Evolutionary conservation across 345 rosid species (phyloP), one percentile per base, ranked within the genome.

Genomic region (Orychophragmus violaceus): DNA sequence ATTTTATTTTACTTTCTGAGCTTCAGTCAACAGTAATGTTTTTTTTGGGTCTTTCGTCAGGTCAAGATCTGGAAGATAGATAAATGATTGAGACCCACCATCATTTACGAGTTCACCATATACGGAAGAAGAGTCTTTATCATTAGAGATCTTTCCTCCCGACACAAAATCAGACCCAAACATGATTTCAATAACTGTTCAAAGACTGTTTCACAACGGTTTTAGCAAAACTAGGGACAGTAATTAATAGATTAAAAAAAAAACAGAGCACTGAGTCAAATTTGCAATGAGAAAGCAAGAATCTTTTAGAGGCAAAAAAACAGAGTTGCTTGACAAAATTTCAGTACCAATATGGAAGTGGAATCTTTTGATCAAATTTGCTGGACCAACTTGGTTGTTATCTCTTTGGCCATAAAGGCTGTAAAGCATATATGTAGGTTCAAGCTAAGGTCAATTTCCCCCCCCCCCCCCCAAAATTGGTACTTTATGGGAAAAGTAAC

Each of bases 141-240:
- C 69, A 74, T 53, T 62, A 62, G 28, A 74, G 28, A 74, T 74
- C 23, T 45, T 61, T 42, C 37, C 19, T 23, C 49, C 74, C 78
- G 69, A 74, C 78, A 74, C 30, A 46, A 68, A 62, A 74, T 68
- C 78, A 68, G 69, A 61, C 60, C 64, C 11, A 61, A 68, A 60
- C 72, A 73, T 73, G 72, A 36, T 62, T 44, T 58, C 35, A n/a
- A n/a, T n/a, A 55, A 45, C 64, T 44, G 12, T 36, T 74, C 82
- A 72, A 71, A 69, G 69, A 76, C 72, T 74, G 69, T 62, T 28
- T 46, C 64, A 57, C 71, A 22, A 28, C 48, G 57, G 33, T 63
- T 55, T 30, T 52, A 62, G 36, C 68, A 62, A 54, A 62, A 62
- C 56, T 71, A 63, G 64, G 64, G 58, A 62, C 69, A 71, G 7